phyloP scores from a whole-genome alignment of 371 early-diverging fungal species.

The Entomophthora muscae region DNA sequence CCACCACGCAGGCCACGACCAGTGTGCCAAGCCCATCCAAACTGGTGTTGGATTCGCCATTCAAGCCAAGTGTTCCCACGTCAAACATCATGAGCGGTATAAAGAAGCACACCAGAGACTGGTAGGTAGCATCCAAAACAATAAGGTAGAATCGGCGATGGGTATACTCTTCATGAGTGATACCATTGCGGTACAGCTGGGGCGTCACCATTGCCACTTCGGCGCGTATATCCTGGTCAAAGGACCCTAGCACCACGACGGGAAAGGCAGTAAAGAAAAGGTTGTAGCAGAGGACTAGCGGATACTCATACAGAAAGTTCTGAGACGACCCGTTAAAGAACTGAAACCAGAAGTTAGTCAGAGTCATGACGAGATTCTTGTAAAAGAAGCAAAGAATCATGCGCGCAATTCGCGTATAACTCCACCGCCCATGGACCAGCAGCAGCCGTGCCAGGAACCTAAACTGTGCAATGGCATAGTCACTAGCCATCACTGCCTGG shows the following conservation, averaged over 20 bases:
- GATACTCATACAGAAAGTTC: constrained; percentile 73
- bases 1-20: constrained; percentile 29
- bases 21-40: constrained; percentile 16
- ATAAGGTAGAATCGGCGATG: constrained; percentile 34
- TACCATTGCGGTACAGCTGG: constrained; percentile 39
- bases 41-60: background rate
- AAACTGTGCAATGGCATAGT: constrained; percentile 84
- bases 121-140: constrained; percentile 46
- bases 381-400: constrained; percentile 83
- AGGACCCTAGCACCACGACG: constrained; percentile 29
- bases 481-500: constrained; percentile 79
- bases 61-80: constrained; percentile 8
- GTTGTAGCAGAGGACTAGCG: constrained; percentile 64
- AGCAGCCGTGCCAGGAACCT: constrained; percentile 62
- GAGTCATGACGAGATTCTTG: constrained; percentile 80
- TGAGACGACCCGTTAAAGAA: constrained; percentile 55
- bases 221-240: constrained; percentile 38
- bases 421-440: constrained; percentile 80
- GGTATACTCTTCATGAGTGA: constrained; percentile 32
- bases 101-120: constrained; percentile 44
- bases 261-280: constrained; percentile 58
- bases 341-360: constrained; percentile 65
- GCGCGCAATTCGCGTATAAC: constrained; percentile 70
- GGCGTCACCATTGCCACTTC: constrained; percentile 37
- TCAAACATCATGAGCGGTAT: constrained; percentile 11